These are phyloP conservation scores for Aspergillus steynii DNA, from an alignment of 495 filamentous ascomycete genomes.

Conservation along the genomic window DNA sequence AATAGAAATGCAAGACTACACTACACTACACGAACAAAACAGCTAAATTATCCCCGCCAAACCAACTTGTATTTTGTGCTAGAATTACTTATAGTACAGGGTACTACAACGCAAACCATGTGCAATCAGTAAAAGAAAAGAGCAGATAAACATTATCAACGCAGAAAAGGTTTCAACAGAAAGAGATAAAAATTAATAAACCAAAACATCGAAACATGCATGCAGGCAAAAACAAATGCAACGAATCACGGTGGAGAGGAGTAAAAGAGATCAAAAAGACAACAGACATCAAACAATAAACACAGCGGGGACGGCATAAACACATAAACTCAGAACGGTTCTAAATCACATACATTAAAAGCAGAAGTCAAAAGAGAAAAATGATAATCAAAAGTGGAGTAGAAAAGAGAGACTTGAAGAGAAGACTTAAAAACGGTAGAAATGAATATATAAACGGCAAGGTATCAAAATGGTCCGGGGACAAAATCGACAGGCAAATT, in stretches of 20 bases:
- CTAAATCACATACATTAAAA: slow-evolving; percentile 26
- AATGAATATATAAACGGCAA: slow-evolving; percentile 26
- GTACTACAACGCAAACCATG: slow-evolving; percentile 39
- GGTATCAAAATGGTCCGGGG: slow-evolving; percentile 28
- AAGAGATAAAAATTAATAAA: slow-evolving; percentile 15
- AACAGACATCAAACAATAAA: slow-evolving; percentile 6
- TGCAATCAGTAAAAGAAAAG: slow-evolving; percentile 25
- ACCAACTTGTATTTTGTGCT: slow-evolving; percentile 35
- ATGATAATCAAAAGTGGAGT: slow-evolving; percentile 15
- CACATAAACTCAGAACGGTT: slow-evolving; percentile 26
- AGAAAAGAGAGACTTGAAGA: slow-evolving; percentile 23
- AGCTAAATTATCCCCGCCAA: slow-evolving; percentile 32
- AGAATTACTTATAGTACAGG: slow-evolving; percentile 50
- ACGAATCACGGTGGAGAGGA: not conserved
- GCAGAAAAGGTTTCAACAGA: slow-evolving; percentile 14
- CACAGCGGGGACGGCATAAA: slow-evolving; percentile 26
- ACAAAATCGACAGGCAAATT: slow-evolving; percentile 27
- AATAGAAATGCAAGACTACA: no score
- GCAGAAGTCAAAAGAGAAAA: slow-evolving; percentile 14
- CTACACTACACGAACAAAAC: slow-evolving; percentile 11
- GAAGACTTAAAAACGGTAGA: slow-evolving; percentile 10
- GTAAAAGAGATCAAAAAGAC: slow-evolving; percentile 13
- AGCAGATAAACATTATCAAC: slow-evolving; percentile 21
- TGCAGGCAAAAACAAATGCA: slow-evolving; percentile 10
- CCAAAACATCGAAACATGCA: slow-evolving; percentile 9